Evolutionary conservation across 2,329 filamentous ascomycete species (phyloP).

Genomic region (Fusarium sacchari): DNA sequence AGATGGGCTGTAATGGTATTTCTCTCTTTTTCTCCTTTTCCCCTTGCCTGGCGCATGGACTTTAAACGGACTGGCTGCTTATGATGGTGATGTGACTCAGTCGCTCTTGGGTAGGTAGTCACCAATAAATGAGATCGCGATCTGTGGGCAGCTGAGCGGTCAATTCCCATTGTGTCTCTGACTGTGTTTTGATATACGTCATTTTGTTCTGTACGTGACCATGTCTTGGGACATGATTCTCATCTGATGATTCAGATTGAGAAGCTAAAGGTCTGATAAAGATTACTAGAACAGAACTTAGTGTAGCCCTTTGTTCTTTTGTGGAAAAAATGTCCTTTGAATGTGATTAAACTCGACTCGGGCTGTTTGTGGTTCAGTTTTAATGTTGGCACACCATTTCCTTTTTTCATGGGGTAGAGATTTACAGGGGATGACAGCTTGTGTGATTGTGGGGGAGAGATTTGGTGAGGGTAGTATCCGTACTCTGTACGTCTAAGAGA

Average conservation of each 20-base stretch:
- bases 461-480: background rate
- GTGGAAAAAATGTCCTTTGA: background rate
- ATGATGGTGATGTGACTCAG: background rate
- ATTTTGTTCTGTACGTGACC: constrained; percentile 26
- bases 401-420: background rate
- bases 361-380: background rate
- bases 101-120: background rate
- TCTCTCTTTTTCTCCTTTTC: background rate
- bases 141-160: constrained; percentile 27
- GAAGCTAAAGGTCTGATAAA: background rate
- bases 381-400: background rate
- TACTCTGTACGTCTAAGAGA: too few relatives aligned
- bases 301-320: background rate
- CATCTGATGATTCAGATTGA: constrained; percentile 16
- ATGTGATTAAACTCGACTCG: background rate
- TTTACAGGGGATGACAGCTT: background rate
- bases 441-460: background rate
- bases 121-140: constrained; percentile 23
- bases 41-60: background rate
- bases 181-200: constrained; percentile 20
- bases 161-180: constrained; percentile 12
- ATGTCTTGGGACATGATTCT: constrained; percentile 23
- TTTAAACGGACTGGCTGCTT: background rate
- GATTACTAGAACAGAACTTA: background rate
- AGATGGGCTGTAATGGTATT: background rate